phyloP scores from a whole-genome alignment of 441 rosid species.

The Oxalis stricta region DNA sequence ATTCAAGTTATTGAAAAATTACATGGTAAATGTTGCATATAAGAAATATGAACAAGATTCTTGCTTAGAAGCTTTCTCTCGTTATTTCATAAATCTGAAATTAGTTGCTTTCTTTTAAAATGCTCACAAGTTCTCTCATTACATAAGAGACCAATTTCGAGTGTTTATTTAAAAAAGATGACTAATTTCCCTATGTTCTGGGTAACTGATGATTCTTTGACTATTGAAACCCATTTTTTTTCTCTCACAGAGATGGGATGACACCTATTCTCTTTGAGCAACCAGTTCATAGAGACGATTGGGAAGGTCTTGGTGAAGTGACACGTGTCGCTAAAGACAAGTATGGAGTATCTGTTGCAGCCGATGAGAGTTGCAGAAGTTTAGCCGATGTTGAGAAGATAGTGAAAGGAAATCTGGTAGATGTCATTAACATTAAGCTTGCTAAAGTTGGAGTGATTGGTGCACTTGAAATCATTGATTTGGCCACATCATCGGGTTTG shows the following conservation, averaged over 20 bases:
- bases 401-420: constrained; percentile 38
- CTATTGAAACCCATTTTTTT: background rate
- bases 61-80: constrained; percentile 2
- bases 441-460: constrained; percentile 73
- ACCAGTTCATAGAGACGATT: constrained; percentile 81
- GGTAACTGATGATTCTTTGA: too few relatives aligned
- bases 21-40: constrained; percentile 31
- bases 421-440: constrained; percentile 76
- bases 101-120: too few relatives aligned
- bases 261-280: constrained; percentile 82
- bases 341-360: constrained; percentile 70
- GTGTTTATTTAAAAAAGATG: too few relatives aligned
- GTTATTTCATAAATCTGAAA: too few relatives aligned
- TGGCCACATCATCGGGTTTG: constrained; percentile 46
- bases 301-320: constrained; percentile 84
- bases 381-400: constrained; percentile 57
- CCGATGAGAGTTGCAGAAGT: constrained; percentile 83
- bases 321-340: constrained; percentile 40
- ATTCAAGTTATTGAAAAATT: constrained; percentile 62
- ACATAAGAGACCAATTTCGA: too few relatives aligned
- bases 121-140: too few relatives aligned
- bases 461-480: constrained; percentile 61
- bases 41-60: background rate
- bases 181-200: too few relatives aligned
- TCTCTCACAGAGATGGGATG: constrained; percentile 55